Base-by-base conservation (phyloP, 2,329 filamentous ascomycete genomes). In the Aspergillus phoenicis region DNA sequence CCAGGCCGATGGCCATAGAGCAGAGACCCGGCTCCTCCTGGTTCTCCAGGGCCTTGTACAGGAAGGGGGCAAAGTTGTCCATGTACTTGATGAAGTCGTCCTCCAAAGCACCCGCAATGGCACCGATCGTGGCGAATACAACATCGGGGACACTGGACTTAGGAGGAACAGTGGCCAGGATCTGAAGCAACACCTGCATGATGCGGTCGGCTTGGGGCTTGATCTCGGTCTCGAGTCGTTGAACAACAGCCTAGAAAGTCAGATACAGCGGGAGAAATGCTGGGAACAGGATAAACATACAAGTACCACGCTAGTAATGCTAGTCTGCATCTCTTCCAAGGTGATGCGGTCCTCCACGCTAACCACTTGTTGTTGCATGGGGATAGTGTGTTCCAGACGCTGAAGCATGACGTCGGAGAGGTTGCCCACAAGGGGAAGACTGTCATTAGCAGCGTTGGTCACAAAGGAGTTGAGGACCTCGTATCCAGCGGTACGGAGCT, bases 321-420 rank as follows among this genome's bases (percentile, higher is more conserved):
- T 97, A 55, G 93, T 97, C 81, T 98, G 95, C 86, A 99, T 96
- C 79, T 99, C 95, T 75, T 98, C 93, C 4, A 99, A 85, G 5
- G 91, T 96, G 67, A 98, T 92, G 78, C 89, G 94, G 79, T 99
- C 95, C 78, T 99, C 95, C 28, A 97, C 91, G 73, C 93, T 97
- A 68, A 98, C 93, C 61, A 98, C 92, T 80, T 99, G 95, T 69
- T 86, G 84, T 77, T 97, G 93, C 80, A 99, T 88, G 36, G 89
- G 88, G 57, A 98, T 83, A 0, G 95, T 97, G 76, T 92, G 90
- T 80, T 97, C 91, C 28, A 99, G 83, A 61, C 95, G 91, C 81
- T 96, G 90, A 63, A 99, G 86, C 66, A 97, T 90, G 59, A 98
- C 90, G 62, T 92, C 89, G 4, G 91, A 95, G 17, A 99, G 85